Base-by-base conservation (phyloP, 1,139 yeast genomes). In the Lizanozyma gosingica region DNA sequence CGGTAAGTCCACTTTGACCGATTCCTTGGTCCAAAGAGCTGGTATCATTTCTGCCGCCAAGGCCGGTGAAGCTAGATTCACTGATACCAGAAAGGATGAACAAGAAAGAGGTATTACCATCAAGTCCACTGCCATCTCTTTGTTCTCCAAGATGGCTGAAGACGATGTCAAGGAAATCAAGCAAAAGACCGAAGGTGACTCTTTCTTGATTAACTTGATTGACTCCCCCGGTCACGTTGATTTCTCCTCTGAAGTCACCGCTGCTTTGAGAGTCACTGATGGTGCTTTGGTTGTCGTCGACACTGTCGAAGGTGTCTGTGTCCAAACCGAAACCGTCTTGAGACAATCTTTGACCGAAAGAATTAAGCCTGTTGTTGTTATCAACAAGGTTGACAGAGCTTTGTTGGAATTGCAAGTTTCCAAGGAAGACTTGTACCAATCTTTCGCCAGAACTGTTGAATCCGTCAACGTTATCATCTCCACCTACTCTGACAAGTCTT, bases 141-240 rank as follows among this genome's bases (percentile, higher is more conserved):
- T 92, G 68, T 92, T 73, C 78, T 81, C 97, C 60, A 80, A 85
- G 67, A 80, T 88, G 85, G 59, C 65, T 46, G 97, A 88, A 43
- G 97, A 88, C 39, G 97, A 90, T 65, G 83, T 78, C 58, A 86
- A 86, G 78, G 97, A 90, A 67, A 90, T 92, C 75, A 75, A 80
- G 71, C 97, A 92, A 78, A 88, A 90, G 79, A 83, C 95, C 54
- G 83, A 67, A 27, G 97, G 97, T 73, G 85, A 77, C 82, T 80
- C 84, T 68, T 92, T 90, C 82, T 84, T 92, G 76, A 80, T 92
- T 60, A 92, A 92, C 86, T 81, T 92, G 82, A 92, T 92, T 62
- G 98, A 92, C 73, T 92, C 98, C 59, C 98, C 98, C 74, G 98
- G 98, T 84, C 98, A 92, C 97, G 97, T 92, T 81, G 98, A 92